Evolutionary conservation across 805 yeast species (phyloP).

Genomic region (Candida rishiriensis): DNA sequence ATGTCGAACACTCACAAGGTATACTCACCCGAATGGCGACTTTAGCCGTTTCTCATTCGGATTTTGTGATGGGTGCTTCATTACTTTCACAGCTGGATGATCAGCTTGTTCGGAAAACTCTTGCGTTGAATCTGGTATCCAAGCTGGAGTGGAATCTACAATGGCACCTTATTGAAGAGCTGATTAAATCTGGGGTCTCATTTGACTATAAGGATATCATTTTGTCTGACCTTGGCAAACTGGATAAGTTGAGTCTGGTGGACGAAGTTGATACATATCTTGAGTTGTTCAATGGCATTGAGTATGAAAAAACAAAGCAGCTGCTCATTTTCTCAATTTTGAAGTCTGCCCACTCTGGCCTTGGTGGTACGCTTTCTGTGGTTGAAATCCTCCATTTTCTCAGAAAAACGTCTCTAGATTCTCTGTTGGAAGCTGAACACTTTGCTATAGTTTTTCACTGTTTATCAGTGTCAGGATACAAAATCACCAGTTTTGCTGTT

Average conservation of each 20-base stretch:
- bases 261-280: not conserved
- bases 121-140: constrained; percentile 10
- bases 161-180: constrained; percentile 11
- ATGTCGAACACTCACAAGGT: constrained; percentile 7
- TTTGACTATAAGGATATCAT: not conserved
- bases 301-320: constrained; percentile 4
- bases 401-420: not conserved
- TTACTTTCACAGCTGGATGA: constrained; percentile 6
- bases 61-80: constrained; percentile 8
- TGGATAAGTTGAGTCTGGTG: constrained; percentile 3
- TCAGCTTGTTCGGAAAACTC: not conserved
- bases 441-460: constrained; percentile 16
- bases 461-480: constrained; percentile 14
- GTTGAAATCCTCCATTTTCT: constrained; percentile 11
- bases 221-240: constrained; percentile 3
- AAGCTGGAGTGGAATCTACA: constrained; percentile 1
- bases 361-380: constrained; percentile 11
- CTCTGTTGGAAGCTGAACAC: constrained; percentile 8
- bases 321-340: constrained; percentile 15
- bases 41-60: constrained; percentile 5
- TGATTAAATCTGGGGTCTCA: constrained; percentile 1
- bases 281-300: not conserved
- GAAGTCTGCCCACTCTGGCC: constrained; percentile 15
- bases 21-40: constrained; percentile 4
- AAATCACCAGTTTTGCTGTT: constrained; percentile 15